Evolutionary conservation across 306 rosid genomes (phyloP), one percentile per base, ranked within the genome.

Genomic region (Rubus parviflorus): DNA sequence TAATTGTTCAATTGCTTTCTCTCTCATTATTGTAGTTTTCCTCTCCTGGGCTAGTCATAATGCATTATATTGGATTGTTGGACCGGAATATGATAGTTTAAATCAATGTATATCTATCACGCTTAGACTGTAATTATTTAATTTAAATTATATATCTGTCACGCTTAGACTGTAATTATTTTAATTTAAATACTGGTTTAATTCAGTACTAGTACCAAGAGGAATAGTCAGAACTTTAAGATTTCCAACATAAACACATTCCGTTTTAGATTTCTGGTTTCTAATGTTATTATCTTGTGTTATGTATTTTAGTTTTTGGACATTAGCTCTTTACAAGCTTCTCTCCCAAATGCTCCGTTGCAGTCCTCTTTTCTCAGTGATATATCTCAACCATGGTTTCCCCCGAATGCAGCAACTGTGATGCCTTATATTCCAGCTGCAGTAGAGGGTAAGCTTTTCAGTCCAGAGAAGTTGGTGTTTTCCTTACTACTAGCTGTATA

Each of bases 321-420:
- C 83, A 80, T 87, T 88, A 86, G 83, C 87, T 87, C 96, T 79
- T 84, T 94, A 82, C 88, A 89, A 74, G 83, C 86, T 81, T 89
- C 93, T 77, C 89, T 89, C 74, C 98, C 98, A 49, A 80, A 85
- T 84, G 47, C 83, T 54, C 82, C 82, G 81, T 82, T 89, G 83
- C 82, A 93, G 37, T 64, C 98, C 71, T 60, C 87, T 73, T 87
- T 83, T 76, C 70, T 81, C 67, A 86, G 77, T 64, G 92, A 81
- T 83, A 78, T 83, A 48, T 77, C 89, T 78, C 90, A 89, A 75
- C 83, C 97, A 64, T 94, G 98, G 97, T 87, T 90, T 67, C 86
- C 96, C 7, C 89, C 86, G 81, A 90, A 83, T 78, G 62, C 88
- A 49, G 81, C 35, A 72, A 20, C 83, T 56, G 82, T 35, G 71